Evolutionary conservation across 139 green algal genomes (phyloP), one percentile per base, ranked within the genome.

Genomic region (Chlorella sp.): DNA sequence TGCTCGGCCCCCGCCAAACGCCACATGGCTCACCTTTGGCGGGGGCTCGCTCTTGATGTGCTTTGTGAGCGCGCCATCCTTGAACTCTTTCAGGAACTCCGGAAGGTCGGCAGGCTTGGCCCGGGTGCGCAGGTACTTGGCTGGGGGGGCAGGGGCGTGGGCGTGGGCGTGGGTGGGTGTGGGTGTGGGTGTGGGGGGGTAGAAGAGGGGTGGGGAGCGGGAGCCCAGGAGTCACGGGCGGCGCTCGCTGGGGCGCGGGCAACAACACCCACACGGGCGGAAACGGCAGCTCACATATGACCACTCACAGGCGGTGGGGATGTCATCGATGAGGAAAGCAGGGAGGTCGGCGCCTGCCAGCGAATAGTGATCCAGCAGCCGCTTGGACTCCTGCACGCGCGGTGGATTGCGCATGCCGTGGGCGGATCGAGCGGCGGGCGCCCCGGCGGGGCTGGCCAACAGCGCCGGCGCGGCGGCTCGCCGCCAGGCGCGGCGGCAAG

Each of bases 1-100:
- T 15, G 61, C 19, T 19, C 43, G 27, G 27, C 27, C 53, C 27
- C 53, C 27, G 27, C 27, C 27, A 61, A 61, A 61, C 27, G 27
- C 53, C 27, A n/a, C 27, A 61, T 48, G 27, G 29, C n/a, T n/a
- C n/a, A n/a, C n/a, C n/a, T n/a, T n/a, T 7, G 82, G 82, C 19
- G 67, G 41, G 50, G 77, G 59, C 79, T 90, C 85, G 23, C 45
- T 75, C 85, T 90, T 88, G 45, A 88, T 61, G 38, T 51, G 43
- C 77, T 53, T 63, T 31, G 80, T 60, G 71, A 88, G 76, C 42
- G 73, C 83, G 25, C 71, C 55, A 23, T 79, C 83, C 71, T 82
- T 45, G 63, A 74, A 88, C 51, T 88, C 81, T 23, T 77, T n/a
- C n/a, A 87, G 14, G 43, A 80, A 87, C 48, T 82, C 74, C 23